Evolutionary conservation across 2,329 filamentous ascomycete species (phyloP), one percentile per base, ranked within the genome.

Genomic region (Phoma sp.): DNA sequence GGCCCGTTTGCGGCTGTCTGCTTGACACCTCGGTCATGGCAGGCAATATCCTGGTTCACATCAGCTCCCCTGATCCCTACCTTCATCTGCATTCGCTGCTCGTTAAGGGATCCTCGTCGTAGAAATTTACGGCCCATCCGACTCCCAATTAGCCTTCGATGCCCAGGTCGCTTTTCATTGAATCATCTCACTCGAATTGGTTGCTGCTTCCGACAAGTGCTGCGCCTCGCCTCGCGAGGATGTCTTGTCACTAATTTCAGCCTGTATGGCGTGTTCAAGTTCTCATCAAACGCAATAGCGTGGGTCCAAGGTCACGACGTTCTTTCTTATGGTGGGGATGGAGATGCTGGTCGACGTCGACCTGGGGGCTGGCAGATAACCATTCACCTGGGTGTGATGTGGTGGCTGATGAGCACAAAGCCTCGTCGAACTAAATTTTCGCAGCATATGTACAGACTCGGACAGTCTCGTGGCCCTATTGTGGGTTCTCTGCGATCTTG

Each of bases 1-100:
- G 51, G 45, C 33, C 51, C 51, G 51, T 54, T 49, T 54, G 51
- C 51, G 51, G 51, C 51, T 49, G 51, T 36, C 45, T 45, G 50
- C 45, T 46, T 46, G 45, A 42, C 45, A 49, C 42, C 40, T 54
- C 46, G 39, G 51, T 45, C 45, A 12, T 54, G 45, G 18, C 45
- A 54, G 34, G 51, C 51, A 48, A 21, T 4, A 49, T 40, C 51
- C 51, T 45, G 39, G 51, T 34, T 49, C 40, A 21, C 45, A 42
- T 46, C 34, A 49, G 39, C 45, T 42, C 12, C 49, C 49, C 36
- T 47, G 42, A 47, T 47, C 51, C 51, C 30, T 48, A n/a, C 23
- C 34, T 26, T 30, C 18, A 33, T 45, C 15, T 54, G 26, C 14
- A 18, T 23, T 42, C 9, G 28, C 11, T 20, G 25, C 14, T 54